Base-by-base conservation (phyloP, 2,329 filamentous ascomycete genomes). In the Colletotrichum cereale region DNA sequence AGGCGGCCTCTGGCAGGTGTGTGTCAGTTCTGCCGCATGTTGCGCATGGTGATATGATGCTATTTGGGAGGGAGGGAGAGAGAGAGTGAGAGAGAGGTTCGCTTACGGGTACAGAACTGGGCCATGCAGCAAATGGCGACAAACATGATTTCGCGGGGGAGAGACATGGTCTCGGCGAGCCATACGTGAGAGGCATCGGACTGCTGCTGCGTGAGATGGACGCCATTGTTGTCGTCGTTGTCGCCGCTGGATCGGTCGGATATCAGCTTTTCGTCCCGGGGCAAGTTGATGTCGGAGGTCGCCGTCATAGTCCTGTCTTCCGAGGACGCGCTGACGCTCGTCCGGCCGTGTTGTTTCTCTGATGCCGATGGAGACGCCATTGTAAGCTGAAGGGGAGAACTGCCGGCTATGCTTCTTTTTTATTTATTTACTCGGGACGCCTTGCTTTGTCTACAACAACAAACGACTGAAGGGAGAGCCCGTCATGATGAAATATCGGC, bases 81-180 rank as follows among this genome's bases (percentile, higher is more conserved):
- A n/a, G n/a, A n/a, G n/a, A n/a, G n/a, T n/a, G n/a, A n/a, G n/a
- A n/a, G n/a, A 14, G 42, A 10, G 12, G 12, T 12, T 16, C 7
- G 61, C 66, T 56, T 1, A 69, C 70, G 70, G 48, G 70, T 69
- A 26, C 70, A 72, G 12, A 70, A 72, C 21, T 72, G 70, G 6
- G 85, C 81, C 75, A 84, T 80, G 75, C 85, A 86, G 66, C 86
- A 80, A 38, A 84, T 77, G 7, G 75, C 73, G 29, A 87, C 79
- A 62, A 87, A 84, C 12, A 83, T 50, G 5, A 76, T 75, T 69
- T 84, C 80, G 16, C 77, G 78, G 0, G 73, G 57, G 14, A 75
- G 68, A 2, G 78, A 77, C 64, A 71, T 67, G 16, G 64, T 67
- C 34, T 61, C 58, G 18, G 50, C 64, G 44, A 38, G 36, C 68